Evolutionary conservation across 768 basidiomycete genomes (phyloP).

Genomic region (Leccinum obscurum): DNA sequence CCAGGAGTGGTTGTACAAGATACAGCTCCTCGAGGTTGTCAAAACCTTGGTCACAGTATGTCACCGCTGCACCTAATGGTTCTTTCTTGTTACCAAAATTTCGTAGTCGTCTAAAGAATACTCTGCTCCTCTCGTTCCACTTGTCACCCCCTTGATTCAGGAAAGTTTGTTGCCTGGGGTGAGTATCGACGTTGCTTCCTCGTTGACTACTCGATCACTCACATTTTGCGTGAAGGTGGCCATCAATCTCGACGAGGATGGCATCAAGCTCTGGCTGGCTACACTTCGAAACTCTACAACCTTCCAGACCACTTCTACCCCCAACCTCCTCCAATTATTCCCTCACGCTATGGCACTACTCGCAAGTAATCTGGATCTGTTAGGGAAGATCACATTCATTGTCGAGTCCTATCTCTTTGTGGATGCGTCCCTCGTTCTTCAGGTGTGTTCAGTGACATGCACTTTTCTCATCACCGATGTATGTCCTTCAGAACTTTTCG

Average conservation of each 20-base stretch:
- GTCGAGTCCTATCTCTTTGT: constrained; percentile 81
- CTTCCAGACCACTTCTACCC: constrained; percentile 48
- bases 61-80: neutral
- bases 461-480: constrained; percentile 4
- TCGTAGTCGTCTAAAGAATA: constrained; percentile 64
- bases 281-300: constrained; percentile 65
- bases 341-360: constrained; percentile 63
- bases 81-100: constrained; percentile 2
- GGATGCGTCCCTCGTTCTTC: constrained; percentile 59
- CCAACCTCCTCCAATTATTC: constrained; percentile 62
- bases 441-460: constrained; percentile 44
- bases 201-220: neutral
- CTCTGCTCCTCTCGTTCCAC: constrained; percentile 51
- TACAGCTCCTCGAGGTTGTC: constrained; percentile 65
- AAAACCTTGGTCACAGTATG: constrained; percentile 68
- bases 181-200: constrained; percentile 18
- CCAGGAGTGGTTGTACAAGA: constrained; percentile 72
- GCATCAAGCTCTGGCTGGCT: constrained; percentile 69
- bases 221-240: constrained; percentile 46
- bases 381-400: constrained; percentile 66
- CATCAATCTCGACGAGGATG: constrained; percentile 78
- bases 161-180: constrained; percentile 63
- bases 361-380: constrained; percentile 66
- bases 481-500: constrained; percentile 46
- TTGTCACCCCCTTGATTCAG: constrained; percentile 64